phyloP scores from a whole-genome alignment of 495 filamentous ascomycete species.

The Aeminium ludgeri region DNA sequence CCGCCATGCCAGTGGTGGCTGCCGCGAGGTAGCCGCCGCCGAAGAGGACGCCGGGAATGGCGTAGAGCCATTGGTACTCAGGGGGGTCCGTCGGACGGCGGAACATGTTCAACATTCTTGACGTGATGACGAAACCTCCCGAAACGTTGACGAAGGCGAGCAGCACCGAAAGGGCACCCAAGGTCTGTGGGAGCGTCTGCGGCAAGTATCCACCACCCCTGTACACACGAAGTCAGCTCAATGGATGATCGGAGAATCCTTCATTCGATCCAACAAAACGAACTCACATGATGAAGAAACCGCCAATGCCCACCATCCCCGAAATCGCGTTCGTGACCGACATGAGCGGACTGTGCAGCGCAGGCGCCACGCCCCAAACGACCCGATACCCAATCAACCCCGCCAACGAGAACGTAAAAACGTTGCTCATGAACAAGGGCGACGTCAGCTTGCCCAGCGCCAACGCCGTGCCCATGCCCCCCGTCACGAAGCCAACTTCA shows the following conservation, averaged over 20 bases:
- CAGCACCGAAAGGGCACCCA: slow-evolving; percentile 62
- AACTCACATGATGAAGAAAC: slow-evolving; percentile 51
- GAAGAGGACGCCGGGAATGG: slow-evolving; percentile 53
- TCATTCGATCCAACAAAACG: too few relatives aligned
- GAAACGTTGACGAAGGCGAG: slow-evolving; percentile 69
- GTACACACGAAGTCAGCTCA: slow-evolving; percentile 22
- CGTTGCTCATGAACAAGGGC: slow-evolving; percentile 66
- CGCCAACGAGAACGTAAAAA: slow-evolving; percentile 62
- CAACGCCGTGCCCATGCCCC: slow-evolving; percentile 53
- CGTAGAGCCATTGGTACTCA: slow-evolving; percentile 72
- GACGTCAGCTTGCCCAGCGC: slow-evolving; percentile 60
- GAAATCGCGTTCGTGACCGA: slow-evolving; percentile 77
- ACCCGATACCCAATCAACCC: slow-evolving; percentile 66
- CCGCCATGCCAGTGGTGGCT: slow-evolving; percentile 58
- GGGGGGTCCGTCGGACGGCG: slow-evolving; percentile 60
- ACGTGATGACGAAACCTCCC: slow-evolving; percentile 69
- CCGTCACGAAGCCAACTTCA: slow-evolving; percentile 51
- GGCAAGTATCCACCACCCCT: slow-evolving; percentile 30
- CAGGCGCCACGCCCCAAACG: slow-evolving; percentile 62
- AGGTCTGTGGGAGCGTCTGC: slow-evolving; percentile 53
- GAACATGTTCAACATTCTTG: slow-evolving; percentile 88
- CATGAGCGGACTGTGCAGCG: slow-evolving; percentile 69
- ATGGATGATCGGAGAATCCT: slow-evolving; percentile 36
- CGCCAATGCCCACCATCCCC: slow-evolving; percentile 70
- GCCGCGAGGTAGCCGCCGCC: slow-evolving; percentile 61